Evolutionary conservation across 2,329 filamentous ascomycete genomes (phyloP).

Genomic region (Hypoxylon sp.): DNA sequence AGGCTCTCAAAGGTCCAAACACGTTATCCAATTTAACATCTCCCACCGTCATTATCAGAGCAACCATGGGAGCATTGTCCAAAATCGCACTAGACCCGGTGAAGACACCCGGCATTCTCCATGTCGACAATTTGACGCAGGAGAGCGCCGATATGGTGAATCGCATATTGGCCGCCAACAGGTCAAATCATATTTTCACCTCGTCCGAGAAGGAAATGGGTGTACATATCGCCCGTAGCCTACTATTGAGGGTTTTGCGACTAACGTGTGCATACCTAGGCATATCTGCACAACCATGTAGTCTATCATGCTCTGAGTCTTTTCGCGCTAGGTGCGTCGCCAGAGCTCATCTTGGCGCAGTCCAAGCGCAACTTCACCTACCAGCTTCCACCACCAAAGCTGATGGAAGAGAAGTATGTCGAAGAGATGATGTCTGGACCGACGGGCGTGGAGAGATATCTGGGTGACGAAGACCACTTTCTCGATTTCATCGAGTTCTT

Average conservation of each 20-base stretch:
- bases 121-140: conserved; percentile 5
- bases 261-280: background rate
- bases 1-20: background rate
- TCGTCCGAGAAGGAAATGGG: conserved; percentile 7
- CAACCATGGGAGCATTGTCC: conserved; percentile 4
- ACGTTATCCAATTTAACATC: background rate
- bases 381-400: conserved; percentile 2
- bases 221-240: background rate
- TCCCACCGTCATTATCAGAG: background rate
- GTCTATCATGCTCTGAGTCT: conserved; percentile 2
- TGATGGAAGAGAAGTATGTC: background rate
- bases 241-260: background rate
- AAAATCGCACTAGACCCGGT: conserved; percentile 2
- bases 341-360: conserved; percentile 2
- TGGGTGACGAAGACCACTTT: conserved; percentile 6
- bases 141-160: conserved; percentile 2
- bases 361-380: conserved; percentile 5
- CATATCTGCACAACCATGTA: conserved; percentile 4
- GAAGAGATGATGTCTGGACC: background rate
- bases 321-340: conserved; percentile 3
- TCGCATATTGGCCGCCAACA: background rate
- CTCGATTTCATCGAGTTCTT: conserved; percentile 3
- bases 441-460: background rate
- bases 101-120: conserved; percentile 1
- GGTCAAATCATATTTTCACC: conserved; percentile 5